Base-by-base conservation (phyloP, 139 green algal species). In the Chlorella sp. region DNA sequence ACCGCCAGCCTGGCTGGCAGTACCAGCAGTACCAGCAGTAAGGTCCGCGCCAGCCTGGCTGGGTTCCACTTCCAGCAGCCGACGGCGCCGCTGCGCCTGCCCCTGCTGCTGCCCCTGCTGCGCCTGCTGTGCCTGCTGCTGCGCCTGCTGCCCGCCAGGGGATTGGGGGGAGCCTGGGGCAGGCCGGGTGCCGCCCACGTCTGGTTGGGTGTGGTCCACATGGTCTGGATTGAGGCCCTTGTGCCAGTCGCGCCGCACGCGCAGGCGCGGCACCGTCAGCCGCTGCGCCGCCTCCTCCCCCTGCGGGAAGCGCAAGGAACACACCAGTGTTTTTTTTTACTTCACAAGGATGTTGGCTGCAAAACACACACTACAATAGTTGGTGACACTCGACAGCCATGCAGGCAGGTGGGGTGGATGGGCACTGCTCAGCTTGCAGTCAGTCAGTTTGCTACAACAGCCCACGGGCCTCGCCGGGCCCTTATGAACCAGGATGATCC, bases 201-300 rank as follows among this genome's bases (percentile, higher is more conserved):
- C 88, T 26, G 83, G 53, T 28, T 73, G 28, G 61, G 66, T 87
- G 93, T 99, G 97, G 89, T 99, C 97, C 9, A 97, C 95, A 21
- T 94, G 96, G 91, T 99, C 98, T 3, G 92, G 89, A 76, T 95
- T 91, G 34, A 99, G 91, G 30, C 97, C 96, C 81, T 96, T 91
- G 91, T 96, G 98, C 98, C 98, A 99, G 88, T 98, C 94, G 32
- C 91, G 91, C 16, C 91, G 90, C 57, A 99, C 95, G 11, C 90
- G 82, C 83, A 99, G 93, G 34, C 94, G 93, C 0, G 95, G 96
- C 2, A 99, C 88, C 11, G 61, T 42, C 40, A 99, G 88, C 39
- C 86, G 79, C 39, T 92, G 71, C 11, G 28, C 21, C 89, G 96
- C 82, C 76, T 89, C 82, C 90, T 96, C 95, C 14, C 95, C 95